Evolutionary conservation across 331 rosid genomes (phyloP), one percentile per base, ranked within the genome.

Genomic region (Pyracantha coccinea): DNA sequence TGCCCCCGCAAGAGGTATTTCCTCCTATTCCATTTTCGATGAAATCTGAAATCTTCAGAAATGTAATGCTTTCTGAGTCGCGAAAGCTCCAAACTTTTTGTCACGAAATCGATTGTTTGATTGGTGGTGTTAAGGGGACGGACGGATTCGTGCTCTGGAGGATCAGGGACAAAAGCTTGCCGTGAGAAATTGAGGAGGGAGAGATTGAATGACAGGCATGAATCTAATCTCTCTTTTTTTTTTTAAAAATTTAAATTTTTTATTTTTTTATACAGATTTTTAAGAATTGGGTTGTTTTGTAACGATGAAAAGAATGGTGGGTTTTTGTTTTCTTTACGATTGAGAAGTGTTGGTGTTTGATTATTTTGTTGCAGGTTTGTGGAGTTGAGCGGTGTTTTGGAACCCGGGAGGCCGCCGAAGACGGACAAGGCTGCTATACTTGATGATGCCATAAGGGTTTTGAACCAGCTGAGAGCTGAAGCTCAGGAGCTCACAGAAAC

Each of bases 151-250:
- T 86, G 84, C 75, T 16, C 82, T 75, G 83, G 84, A 77, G 47
- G 47, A 41, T 81, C 89, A 5, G 85, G 87, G 38, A 79, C 91
- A 23, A 92, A 95, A 84, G 97, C 97, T 58, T 86, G 91, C 83
- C 97, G 96, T 4, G 99, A 92, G 90, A 92, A 81, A 79, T 69
- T 89, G 91, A 87, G 99, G 72, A 86, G 97, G 84, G 97, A 84
- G 79, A 87, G 71, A 80, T 83, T 95, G 85, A 92, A 95, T 85
- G 97, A 95, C 87, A 90, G 91, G 99, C 78, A 86, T 65, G 92
- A 59, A 59, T 70, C 57, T 50, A 33, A 65, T 33, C 52, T 65
- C 50, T 0, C 2, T 28, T 27, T 27, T 3, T 27, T 2, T 27
- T 28, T 28, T n/a, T n/a, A n/a, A n/a, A 15, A 38, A 28, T 50